phyloP scores from a whole-genome alignment of 371 early-diverging fungal genomes.

The Phascolomyces articulosus region DNA sequence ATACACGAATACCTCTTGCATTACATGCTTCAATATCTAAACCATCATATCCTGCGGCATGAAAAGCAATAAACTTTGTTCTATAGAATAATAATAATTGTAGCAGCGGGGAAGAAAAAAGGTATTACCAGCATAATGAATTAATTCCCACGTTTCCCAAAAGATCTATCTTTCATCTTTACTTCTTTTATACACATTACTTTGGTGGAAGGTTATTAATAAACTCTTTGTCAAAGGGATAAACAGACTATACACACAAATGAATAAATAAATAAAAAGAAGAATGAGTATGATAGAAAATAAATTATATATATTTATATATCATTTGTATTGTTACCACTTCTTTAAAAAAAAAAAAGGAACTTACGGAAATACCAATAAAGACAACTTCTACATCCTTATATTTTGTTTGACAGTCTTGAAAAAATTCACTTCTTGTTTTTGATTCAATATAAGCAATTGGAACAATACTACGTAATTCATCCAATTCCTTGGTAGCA shows the following conservation, averaged over 20 bases:
- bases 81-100: slow-evolving; percentile 8
- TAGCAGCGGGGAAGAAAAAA: too few species aligned
- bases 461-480: slow-evolving; percentile 18
- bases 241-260: slow-evolving; percentile 10
- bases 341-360: background rate
- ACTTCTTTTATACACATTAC: slow-evolving; percentile 1
- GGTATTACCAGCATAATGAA: too few species aligned
- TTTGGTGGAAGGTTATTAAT: slow-evolving; percentile 30
- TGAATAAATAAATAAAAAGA: background rate
- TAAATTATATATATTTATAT: too few species aligned
- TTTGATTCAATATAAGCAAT: slow-evolving; percentile 33
- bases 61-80: slow-evolving; percentile 33
- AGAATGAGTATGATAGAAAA: too few species aligned
- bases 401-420: slow-evolving; percentile 38
- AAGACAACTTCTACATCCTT: slow-evolving; percentile 21
- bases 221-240: slow-evolving; percentile 38
- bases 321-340: background rate
- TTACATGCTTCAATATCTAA: slow-evolving; percentile 44
- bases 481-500: slow-evolving; percentile 29
- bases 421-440: slow-evolving; percentile 39
- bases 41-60: slow-evolving; percentile 47
- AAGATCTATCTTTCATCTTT: background rate
- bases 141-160: background rate
- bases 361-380: slow-evolving; percentile 12
- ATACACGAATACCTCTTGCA: slow-evolving; percentile 35